Conservation (phyloP, 1,139 yeast species). For the Pichia inconspicua region DNA sequence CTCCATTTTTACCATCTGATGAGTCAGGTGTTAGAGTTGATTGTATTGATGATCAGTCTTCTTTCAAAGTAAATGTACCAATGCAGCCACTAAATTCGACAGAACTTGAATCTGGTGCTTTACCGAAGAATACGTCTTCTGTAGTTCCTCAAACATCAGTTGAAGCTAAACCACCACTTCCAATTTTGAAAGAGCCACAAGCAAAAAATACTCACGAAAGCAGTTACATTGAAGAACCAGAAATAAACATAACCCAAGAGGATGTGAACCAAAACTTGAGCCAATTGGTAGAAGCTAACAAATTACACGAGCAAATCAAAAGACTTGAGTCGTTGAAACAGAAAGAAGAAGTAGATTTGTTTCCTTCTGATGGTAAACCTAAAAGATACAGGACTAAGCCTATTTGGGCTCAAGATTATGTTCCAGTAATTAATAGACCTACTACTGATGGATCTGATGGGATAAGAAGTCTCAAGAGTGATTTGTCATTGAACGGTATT, state of each 20-base stretch:
- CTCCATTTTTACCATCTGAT: constrained; percentile 6
- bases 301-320: constrained; percentile 21
- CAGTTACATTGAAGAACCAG: neutral
- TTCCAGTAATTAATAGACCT: constrained; percentile 32
- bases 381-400: constrained; percentile 61
- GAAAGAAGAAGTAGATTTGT: constrained; percentile 14
- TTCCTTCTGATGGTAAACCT: constrained; percentile 38
- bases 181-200: neutral
- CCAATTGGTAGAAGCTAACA: constrained; percentile 6
- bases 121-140: constrained; percentile 12
- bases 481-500: constrained; percentile 12
- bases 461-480: constrained; percentile 9
- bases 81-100: neutral
- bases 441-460: constrained; percentile 3
- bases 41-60: neutral
- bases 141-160: constrained; percentile 36
- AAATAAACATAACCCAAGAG: neutral
- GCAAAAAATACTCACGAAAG: neutral
- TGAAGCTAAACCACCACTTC: constrained; percentile 30
- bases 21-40: constrained; percentile 2
- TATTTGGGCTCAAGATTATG: constrained; percentile 76
- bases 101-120: neutral
- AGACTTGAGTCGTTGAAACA: constrained; percentile 22
- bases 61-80: neutral
- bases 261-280: neutral